Evolutionary conservation across 2,329 filamentous ascomycete species (phyloP), one percentile per base, ranked within the genome.

Genomic region (Ramularia collo-cygni): DNA sequence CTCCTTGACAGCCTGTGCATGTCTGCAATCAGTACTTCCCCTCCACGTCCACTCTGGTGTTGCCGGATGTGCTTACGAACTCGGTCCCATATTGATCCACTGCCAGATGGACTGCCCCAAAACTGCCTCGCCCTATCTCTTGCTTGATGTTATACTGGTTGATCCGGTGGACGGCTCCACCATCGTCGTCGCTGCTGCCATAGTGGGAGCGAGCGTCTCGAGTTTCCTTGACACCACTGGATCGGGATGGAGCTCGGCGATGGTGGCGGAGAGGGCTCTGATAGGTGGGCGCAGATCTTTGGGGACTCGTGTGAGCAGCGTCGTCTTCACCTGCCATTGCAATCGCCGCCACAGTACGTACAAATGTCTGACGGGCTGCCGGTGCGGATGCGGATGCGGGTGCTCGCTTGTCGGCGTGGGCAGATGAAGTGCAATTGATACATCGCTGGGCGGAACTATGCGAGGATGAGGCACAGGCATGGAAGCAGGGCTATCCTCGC

Each of bases 101-200:
- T 15, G 88, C 92, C 14, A 90, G 71, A 65, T 96, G 88, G 10
- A 98, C 92, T 8, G 89, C 83, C 6, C 92, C 92, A 62, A 94
- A 98, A 0, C 90, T 96, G 13, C 92, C 92, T 50, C 88, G 76
- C n/a, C 92, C 92, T 55, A 98, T 95, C 70, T 96, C 90, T 61
- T 94, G 84, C 62, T 84, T 81, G 58, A 98, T 92, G 42, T 83
- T 74, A 63, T 96, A 98, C 66, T 96, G 90, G 62, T 96, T 96
- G 67, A 96, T 90, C 42, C 80, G 77, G 59, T 93, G 86, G 58
- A 93, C 80, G 2, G 83, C 80, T 36, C 72, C 76, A 17, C 88
- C 88, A 57, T 95, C 87, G 51, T 82, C 73, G 53, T 90, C 83
- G 61, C 88, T 89, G 56, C 82, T 92, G 46, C 77, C 82, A 64